Conservation (phyloP, 331 rosid species). For the Quercus tomentella region DNA sequence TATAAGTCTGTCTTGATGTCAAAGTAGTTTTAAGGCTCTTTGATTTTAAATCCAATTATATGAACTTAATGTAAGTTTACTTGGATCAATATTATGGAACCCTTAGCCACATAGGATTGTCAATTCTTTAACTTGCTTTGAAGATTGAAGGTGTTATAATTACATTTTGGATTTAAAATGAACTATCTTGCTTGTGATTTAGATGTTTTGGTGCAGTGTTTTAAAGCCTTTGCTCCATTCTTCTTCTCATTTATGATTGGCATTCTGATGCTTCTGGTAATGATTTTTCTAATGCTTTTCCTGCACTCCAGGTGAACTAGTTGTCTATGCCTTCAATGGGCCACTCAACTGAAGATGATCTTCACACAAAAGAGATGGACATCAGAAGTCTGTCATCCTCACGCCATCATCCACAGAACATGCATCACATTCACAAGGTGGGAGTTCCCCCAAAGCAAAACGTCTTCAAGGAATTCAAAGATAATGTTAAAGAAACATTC, state of each 20-base stretch:
- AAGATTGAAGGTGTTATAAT: background rate
- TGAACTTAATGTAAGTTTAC: background rate
- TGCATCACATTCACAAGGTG: constrained; percentile 55
- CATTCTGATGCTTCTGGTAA: background rate
- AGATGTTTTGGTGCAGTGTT: background rate
- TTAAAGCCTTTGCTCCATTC: constrained; percentile 6
- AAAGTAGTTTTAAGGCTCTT: background rate
- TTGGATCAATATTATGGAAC: background rate
- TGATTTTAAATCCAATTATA: background rate
- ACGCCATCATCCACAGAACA: constrained; percentile 11
- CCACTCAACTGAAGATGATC: constrained; percentile 32
- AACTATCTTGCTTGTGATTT: constrained; percentile 5
- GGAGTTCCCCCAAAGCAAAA: constrained; percentile 81
- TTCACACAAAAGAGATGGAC: constrained; percentile 40
- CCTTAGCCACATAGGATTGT: constrained; percentile 14
- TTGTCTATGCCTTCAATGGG: constrained; percentile 33
- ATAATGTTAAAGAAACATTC: constrained; percentile 73
- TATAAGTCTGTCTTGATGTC: background rate
- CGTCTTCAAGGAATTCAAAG: constrained; percentile 64
- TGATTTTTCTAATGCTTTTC: constrained; percentile 5
- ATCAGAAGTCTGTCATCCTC: constrained; percentile 36
- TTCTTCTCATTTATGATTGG: background rate
- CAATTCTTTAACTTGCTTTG: constrained; percentile 5
- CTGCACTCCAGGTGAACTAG: constrained; percentile 33
- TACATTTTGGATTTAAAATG: constrained; percentile 15